phyloP scores from a whole-genome alignment of 2,329 filamentous ascomycete genomes.

The Botrytis elliptica region DNA sequence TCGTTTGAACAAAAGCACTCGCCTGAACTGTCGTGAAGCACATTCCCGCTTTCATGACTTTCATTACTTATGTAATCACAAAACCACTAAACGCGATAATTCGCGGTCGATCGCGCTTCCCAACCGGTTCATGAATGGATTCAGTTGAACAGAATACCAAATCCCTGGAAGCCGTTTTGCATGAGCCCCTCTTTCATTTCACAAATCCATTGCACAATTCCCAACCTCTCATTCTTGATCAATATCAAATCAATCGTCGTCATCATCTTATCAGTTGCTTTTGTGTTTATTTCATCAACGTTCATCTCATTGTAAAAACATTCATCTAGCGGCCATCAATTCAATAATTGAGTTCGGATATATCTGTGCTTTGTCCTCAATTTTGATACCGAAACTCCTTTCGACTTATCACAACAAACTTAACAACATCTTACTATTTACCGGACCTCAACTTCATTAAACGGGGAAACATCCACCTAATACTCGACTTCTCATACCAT shows the following conservation, averaged over 20 bases:
- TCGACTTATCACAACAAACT: not conserved
- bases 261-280: not conserved
- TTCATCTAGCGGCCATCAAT: not conserved
- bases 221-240: not conserved
- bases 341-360: not conserved
- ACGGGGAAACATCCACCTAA: not conserved
- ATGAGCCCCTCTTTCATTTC: constrained; percentile 15
- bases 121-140: not conserved
- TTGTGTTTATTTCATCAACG: not conserved
- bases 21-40: not conserved
- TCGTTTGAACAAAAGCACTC: not conserved
- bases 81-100: constrained; percentile 4
- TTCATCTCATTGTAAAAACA: not conserved
- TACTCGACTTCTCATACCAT: not conserved
- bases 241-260: not conserved
- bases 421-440: not conserved
- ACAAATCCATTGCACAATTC: constrained; percentile 3
- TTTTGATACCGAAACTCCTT: not conserved
- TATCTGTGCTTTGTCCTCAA: not conserved
- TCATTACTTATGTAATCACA: not conserved
- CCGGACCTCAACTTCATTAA: not conserved
- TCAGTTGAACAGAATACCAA: not conserved
- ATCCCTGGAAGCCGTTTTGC: not conserved
- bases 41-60: not conserved
- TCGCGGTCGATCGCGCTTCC: constrained; percentile 11